phyloP scores from a whole-genome alignment of 2,329 filamentous ascomycete species.

The Macrophomina tecta region DNA sequence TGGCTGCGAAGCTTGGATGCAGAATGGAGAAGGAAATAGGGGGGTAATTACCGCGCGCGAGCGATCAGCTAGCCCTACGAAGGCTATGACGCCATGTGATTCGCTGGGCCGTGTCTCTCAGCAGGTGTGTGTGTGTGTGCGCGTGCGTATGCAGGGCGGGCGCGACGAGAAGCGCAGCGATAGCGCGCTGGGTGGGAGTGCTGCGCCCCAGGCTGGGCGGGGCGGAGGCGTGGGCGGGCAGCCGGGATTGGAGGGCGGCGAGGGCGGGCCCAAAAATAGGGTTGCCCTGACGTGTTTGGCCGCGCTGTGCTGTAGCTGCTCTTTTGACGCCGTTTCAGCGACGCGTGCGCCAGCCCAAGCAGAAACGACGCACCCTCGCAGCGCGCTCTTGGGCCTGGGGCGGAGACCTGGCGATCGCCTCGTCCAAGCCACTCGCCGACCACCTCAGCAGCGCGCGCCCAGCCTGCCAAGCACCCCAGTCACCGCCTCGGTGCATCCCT shows the following conservation, averaged over 20 bases:
- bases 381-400: background rate
- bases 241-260: slow-evolving; percentile 7
- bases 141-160: background rate
- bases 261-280: slow-evolving; percentile 13
- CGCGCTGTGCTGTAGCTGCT: background rate
- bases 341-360: slow-evolving; percentile 10
- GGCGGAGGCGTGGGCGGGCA: background rate
- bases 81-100: background rate
- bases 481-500: slow-evolving; percentile 27
- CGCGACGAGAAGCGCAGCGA: background rate
- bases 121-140: no score
- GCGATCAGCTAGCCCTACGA: slow-evolving; percentile 17
- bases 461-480: slow-evolving; percentile 25
- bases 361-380: slow-evolving; percentile 6
- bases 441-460: slow-evolving; percentile 26
- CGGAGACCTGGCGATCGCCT: slow-evolving; percentile 3
- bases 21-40: background rate
- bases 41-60: slow-evolving; percentile 7
- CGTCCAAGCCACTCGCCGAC: slow-evolving; percentile 19
- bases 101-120: background rate
- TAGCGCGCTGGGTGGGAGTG: background rate
- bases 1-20: background rate
- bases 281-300: background rate
- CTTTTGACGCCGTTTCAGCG: slow-evolving; percentile 25
- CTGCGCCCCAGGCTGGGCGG: slow-evolving; percentile 6